Conservation (phyloP, 1,284 basidiomycete genomes). For the Heliocybe sulcata region DNA sequence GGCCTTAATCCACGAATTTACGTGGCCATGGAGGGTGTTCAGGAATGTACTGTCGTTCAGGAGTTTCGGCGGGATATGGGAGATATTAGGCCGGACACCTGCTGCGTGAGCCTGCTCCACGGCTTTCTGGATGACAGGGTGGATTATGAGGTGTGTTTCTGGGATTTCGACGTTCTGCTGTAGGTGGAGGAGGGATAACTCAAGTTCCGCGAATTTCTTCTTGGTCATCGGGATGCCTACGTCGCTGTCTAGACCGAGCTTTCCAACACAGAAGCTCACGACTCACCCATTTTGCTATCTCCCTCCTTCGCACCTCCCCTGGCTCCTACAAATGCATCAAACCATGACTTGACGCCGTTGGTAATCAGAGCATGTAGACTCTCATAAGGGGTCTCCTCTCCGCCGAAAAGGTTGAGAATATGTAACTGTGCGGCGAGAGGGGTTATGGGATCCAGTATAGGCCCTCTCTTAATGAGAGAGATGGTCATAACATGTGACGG, state of each 20-base stretch:
- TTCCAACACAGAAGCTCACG: neutral
- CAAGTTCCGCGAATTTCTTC: conserved; percentile 98
- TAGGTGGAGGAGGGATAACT: conserved; percentile 91
- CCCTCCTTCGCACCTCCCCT: conserved; percentile 72
- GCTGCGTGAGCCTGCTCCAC: conserved; percentile 60
- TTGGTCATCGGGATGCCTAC: conserved; percentile 95
- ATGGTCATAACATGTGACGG: conserved; percentile 80
- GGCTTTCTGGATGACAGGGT: conserved; percentile 84
- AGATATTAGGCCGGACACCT: conserved; percentile 63
- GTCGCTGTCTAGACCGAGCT: neutral
- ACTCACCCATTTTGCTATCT: conserved; percentile 80
- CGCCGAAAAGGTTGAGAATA: conserved; percentile 88
- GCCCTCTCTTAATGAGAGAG: conserved; percentile 90
- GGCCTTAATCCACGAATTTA: conserved; percentile 98
- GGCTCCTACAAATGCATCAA: conserved; percentile 90
- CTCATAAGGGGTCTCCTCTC: conserved; percentile 90
- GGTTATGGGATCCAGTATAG: conserved; percentile 71
- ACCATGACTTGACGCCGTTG: conserved; percentile 95
- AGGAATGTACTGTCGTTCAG: conserved; percentile 89
- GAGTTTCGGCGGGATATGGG: conserved; percentile 66
- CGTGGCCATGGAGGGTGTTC: conserved; percentile 89
- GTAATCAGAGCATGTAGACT: conserved; percentile 96
- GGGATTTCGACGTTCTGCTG: conserved; percentile 99
- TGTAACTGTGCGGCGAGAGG: conserved; percentile 87
- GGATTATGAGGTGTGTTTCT: conserved; percentile 89